A percentile compares a stretch with the other conserved stretches of the same genome.
Evolutionary conservation across 2,329 filamentous ascomycete genomes (phyloP).

Genomic region (Beauveria asiatica): DNA sequence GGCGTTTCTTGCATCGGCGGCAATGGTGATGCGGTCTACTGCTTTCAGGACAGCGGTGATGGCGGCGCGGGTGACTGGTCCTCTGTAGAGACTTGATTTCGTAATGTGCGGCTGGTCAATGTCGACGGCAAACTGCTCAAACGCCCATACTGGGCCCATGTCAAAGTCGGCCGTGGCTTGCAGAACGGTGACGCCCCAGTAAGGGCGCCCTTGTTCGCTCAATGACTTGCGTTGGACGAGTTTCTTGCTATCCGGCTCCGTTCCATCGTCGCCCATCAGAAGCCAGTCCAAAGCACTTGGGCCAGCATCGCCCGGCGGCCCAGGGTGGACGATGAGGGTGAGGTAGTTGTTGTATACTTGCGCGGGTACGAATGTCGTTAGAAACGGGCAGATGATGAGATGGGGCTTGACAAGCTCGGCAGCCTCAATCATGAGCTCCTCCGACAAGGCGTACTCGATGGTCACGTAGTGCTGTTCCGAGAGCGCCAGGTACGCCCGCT

Average conservation of each 20-base stretch:
- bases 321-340: constrained; percentile 33
- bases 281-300: constrained; percentile 34
- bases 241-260: constrained; percentile 21
- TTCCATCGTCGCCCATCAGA: constrained; percentile 33
- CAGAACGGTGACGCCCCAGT: constrained; percentile 33
- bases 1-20: constrained; percentile 13
- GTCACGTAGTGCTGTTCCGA: constrained; percentile 28
- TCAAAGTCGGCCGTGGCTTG: constrained; percentile 33
- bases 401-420: constrained; percentile 27
- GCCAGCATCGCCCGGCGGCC: constrained; percentile 32
- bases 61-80: constrained; percentile 29
- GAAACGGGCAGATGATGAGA: constrained; percentile 34
- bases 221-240: constrained; percentile 21
- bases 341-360: constrained; percentile 28
- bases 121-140: constrained; percentile 32
- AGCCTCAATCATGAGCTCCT: constrained; percentile 29
- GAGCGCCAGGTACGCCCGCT: constrained; percentile 28
- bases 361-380: constrained; percentile 28
- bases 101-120: constrained; percentile 31
- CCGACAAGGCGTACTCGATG: constrained; percentile 30
- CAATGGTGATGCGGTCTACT: constrained; percentile 26
- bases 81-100: constrained; percentile 33
- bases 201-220: constrained; percentile 23
- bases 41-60: constrained; percentile 28
- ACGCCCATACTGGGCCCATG: constrained; percentile 35